A percentile compares a stretch with the other conserved stretches of the same genome.
These are phyloP conservation scores for Crucibulum parvulum DNA, from an alignment of 1,284 basidiomycete genomes.

Conservation along the genomic window DNA sequence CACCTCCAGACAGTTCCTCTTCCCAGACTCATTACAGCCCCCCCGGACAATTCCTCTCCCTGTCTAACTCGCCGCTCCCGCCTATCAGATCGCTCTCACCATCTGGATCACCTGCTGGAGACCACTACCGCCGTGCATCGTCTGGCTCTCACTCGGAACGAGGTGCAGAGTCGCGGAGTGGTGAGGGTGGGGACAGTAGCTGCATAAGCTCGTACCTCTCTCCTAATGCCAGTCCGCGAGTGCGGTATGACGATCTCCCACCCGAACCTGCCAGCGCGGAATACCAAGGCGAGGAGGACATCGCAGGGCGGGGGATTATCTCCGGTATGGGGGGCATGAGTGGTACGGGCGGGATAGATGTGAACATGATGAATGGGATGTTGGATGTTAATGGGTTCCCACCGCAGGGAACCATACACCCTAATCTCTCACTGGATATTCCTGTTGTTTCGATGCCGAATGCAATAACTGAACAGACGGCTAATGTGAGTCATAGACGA, in stretches of 20 bases:
- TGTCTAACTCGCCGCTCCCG: conserved; percentile 5
- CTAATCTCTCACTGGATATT: no score
- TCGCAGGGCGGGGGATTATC: no score
- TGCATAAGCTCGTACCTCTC: conserved; percentile 60
- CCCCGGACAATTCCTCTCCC: conserved; percentile 2
- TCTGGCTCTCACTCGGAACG: conserved; percentile 61
- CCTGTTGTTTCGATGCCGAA: no score
- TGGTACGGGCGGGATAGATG: no score
- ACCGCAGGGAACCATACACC: no score
- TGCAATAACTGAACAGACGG: no score
- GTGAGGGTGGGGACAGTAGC: conserved; percentile 10
- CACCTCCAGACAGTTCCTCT: conserved; percentile 21
- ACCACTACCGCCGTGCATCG: conserved; percentile 66
- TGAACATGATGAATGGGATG: no score
- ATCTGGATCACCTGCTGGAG: conserved; percentile 23
- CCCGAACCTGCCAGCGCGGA: conserved; percentile 24
- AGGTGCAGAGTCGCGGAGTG: conserved; percentile 35
- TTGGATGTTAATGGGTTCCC: no score
- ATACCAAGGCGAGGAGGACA: conserved; percentile 25
- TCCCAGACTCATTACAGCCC: conserved; percentile 25
- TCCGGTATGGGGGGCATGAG: no score
- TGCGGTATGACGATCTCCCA: conserved; percentile 33
- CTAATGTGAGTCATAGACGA: not conserved
- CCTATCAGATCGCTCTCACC: conserved; percentile 14
- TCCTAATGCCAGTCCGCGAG: conserved; percentile 58